phyloP scores from a whole-genome alignment of 331 rosid species.

The Acacia pycnantha region DNA sequence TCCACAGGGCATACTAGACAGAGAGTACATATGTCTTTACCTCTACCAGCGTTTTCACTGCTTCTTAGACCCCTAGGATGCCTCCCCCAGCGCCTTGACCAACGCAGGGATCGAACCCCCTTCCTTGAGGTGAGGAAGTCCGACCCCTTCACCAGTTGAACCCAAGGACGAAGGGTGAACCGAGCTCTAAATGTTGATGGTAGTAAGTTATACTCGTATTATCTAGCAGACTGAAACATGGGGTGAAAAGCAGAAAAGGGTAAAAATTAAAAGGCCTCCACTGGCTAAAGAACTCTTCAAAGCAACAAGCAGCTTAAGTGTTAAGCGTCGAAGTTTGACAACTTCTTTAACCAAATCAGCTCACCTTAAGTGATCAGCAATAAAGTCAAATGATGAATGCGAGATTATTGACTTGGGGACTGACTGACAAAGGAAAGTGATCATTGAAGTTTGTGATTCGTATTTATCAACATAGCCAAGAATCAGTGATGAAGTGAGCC shows the following conservation, averaged over 20 bases:
- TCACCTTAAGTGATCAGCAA: conserved; percentile 1
- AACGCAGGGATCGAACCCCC: no score
- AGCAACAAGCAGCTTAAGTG: background rate
- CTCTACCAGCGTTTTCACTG: no score
- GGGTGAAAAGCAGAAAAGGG: background rate
- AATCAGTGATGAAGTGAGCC: background rate
- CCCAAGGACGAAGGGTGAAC: no score
- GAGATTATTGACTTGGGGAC: background rate
- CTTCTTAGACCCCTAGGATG: no score
- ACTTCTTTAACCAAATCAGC: background rate
- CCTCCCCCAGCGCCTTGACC: no score
- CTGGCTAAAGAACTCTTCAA: background rate
- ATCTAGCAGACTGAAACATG: background rate
- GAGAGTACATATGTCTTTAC: no score
- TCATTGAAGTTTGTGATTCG: background rate
- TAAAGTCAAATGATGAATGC: background rate
- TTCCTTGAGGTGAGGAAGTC: no score
- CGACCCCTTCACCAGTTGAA: no score
- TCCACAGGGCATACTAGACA: no score
- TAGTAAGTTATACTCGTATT: background rate
- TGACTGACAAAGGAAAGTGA: background rate
- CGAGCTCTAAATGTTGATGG: background rate
- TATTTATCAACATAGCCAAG: background rate
- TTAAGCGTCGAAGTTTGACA: background rate
- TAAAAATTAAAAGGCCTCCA: background rate